phyloP scores from a whole-genome alignment of 164 flowering plant species.

The Stephania yunnanensis region DNA sequence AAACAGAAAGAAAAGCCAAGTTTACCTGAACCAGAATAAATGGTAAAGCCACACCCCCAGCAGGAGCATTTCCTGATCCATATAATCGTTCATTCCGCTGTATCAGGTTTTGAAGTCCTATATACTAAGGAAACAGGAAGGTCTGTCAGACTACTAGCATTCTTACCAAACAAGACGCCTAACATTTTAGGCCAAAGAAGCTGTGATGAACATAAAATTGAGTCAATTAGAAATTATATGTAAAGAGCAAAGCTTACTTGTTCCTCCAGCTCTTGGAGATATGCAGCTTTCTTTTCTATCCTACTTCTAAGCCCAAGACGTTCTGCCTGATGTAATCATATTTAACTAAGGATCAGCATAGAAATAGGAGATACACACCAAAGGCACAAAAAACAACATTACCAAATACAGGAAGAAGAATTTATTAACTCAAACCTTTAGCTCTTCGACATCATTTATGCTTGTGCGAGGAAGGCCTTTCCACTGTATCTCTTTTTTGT shows the following conservation, averaged over 20 bases:
- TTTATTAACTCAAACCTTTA: constrained; percentile 42
- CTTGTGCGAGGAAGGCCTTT: constrained; percentile 73
- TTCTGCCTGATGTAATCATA: constrained; percentile 50
- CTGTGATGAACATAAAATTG: constrained; percentile 2
- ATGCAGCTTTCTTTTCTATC: constrained; percentile 84
- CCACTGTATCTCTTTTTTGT: constrained; percentile 84
- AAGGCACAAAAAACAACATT: background rate
- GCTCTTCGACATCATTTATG: constrained; percentile 59
- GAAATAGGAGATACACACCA: constrained; percentile 12
- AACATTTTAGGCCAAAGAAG: background rate
- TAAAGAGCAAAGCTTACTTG: constrained; percentile 48
- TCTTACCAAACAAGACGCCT: background rate
- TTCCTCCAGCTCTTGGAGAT: constrained; percentile 86
- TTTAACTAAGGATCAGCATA: constrained; percentile 1
- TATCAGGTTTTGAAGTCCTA: constrained; percentile 79
- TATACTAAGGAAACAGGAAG: constrained; percentile 29
- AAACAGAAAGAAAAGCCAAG: constrained; percentile 7
- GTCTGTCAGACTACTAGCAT: constrained; percentile 8
- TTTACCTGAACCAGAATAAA: constrained; percentile 92
- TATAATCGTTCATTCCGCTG: constrained; percentile 78
- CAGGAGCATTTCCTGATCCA: constrained; percentile 72
- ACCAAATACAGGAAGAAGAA: background rate
- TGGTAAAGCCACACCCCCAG: constrained; percentile 87
- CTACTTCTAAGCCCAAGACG: constrained; percentile 54
- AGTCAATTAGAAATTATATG: background rate